phyloP scores from a whole-genome alignment of 2,329 filamentous ascomycete species.

The Fusarium palustre region DNA sequence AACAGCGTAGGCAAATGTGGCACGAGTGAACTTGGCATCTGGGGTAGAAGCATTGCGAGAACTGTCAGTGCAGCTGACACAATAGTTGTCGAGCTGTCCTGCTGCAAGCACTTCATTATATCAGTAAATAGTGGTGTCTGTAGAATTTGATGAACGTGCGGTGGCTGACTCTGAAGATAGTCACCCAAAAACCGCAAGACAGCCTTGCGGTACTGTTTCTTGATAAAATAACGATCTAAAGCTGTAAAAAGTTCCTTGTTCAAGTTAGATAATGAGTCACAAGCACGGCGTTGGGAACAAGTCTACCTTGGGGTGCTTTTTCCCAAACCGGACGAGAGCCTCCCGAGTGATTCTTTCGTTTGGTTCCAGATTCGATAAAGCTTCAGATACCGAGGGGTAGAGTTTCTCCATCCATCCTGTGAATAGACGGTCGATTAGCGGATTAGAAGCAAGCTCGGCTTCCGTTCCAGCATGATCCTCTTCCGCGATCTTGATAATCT shows the following conservation, averaged over 20 bases:
- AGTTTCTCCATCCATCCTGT: slow-evolving; percentile 67
- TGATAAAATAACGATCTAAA: slow-evolving; percentile 74
- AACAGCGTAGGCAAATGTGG: slow-evolving; percentile 78
- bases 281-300: neutral
- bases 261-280: slow-evolving; percentile 2
- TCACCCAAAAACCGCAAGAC: slow-evolving; percentile 75
- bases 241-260: slow-evolving; percentile 72
- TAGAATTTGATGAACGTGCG: slow-evolving; percentile 79
- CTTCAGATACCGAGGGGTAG: slow-evolving; percentile 53
- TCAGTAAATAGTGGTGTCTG: slow-evolving; percentile 79
- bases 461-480: slow-evolving; percentile 61
- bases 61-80: slow-evolving; percentile 80
- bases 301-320: slow-evolving; percentile 70
- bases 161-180: slow-evolving; percentile 81
- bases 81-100: slow-evolving; percentile 80
- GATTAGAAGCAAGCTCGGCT: slow-evolving; percentile 57
- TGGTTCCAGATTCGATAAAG: slow-evolving; percentile 54
- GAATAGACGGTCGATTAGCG: slow-evolving; percentile 69
- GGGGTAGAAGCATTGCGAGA: slow-evolving; percentile 84
- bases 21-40: slow-evolving; percentile 79
- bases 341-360: slow-evolving; percentile 64
- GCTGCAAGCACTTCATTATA: slow-evolving; percentile 78
- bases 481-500: slow-evolving; percentile 72
- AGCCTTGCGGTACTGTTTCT: slow-evolving; percentile 71
- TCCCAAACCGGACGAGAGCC: slow-evolving; percentile 70